Percentiles rank a stretch among this genome's conserved stretches.
Evolutionary conservation across 2,329 filamentous ascomycete genomes (phyloP).

Genomic region (Penicillium sp.): DNA sequence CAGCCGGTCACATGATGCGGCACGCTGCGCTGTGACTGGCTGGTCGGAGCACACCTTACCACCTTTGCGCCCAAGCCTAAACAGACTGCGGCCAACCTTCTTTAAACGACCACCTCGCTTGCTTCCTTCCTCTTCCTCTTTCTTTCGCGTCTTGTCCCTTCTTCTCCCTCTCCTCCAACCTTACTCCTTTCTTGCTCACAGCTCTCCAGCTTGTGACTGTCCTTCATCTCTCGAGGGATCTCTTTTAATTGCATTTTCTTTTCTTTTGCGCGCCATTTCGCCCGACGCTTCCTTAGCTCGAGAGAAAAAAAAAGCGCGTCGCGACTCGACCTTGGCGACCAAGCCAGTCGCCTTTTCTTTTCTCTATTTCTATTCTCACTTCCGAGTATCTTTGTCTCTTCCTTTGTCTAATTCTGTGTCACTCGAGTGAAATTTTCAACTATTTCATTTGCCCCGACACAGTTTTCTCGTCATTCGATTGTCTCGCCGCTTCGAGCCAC

Average conservation of each 20-base stretch:
- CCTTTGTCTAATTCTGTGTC: neutral
- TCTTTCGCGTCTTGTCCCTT: constrained; percentile 5
- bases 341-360: neutral
- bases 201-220: constrained; percentile 3
- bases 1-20: constrained; percentile 15
- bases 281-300: constrained; percentile 3
- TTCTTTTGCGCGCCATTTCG: neutral
- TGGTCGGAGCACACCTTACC: neutral
- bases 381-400: neutral
- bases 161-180: neutral
- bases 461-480: neutral
- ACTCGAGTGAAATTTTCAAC: neutral
- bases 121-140: constrained; percentile 1
- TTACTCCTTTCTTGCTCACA: constrained; percentile 2
- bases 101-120: constrained; percentile 11
- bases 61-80: constrained; percentile 6
- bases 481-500: neutral
- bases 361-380: neutral
- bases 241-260: constrained; percentile 2
- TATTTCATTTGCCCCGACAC: neutral
- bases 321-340: constrained; percentile 3
- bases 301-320: constrained; percentile 12
- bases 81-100: constrained; percentile 8
- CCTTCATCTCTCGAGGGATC: neutral
- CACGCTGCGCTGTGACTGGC: neutral